These are phyloP conservation scores for Daldinia loculata DNA, from an alignment of 495 filamentous ascomycete species.

Conservation along the genomic window DNA sequence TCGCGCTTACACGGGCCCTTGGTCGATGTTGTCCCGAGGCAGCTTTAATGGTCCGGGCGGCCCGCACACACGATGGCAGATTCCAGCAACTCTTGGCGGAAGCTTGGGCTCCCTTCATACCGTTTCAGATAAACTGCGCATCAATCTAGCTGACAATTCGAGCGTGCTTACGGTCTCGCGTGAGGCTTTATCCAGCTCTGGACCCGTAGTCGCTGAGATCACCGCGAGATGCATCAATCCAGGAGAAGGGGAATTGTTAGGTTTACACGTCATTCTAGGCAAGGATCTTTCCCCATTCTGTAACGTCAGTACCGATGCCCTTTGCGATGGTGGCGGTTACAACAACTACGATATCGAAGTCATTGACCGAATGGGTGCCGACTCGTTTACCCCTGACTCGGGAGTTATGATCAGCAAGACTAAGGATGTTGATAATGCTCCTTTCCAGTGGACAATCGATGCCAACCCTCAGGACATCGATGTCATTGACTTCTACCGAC, in stretches of 20 bases:
- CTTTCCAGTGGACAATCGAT: constrained; percentile 56
- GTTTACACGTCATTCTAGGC: constrained; percentile 48
- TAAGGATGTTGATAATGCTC: constrained; percentile 43
- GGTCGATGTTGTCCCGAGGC: constrained; percentile 52
- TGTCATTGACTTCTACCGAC: constrained; percentile 47
- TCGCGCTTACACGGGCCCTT: constrained; percentile 52
- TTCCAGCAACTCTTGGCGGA: constrained; percentile 49
- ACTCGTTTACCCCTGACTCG: constrained; percentile 52
- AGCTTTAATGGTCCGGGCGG: constrained; percentile 56
- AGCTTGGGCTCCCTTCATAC: constrained; percentile 54
- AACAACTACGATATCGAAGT: constrained; percentile 54
- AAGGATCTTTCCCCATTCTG: constrained; percentile 48
- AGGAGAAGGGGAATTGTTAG: constrained; percentile 46
- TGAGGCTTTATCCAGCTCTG: constrained; percentile 46
- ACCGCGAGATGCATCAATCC: constrained; percentile 50
- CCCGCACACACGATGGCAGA: constrained; percentile 55
- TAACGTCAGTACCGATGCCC: constrained; percentile 46
- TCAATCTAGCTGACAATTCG: constrained; percentile 45
- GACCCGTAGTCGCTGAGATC: constrained; percentile 49
- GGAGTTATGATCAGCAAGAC: constrained; percentile 58
- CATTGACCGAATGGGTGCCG: constrained; percentile 54
- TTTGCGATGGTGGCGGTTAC: constrained; percentile 55
- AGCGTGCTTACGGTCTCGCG: constrained; percentile 49
- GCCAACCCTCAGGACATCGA: constrained; percentile 53
- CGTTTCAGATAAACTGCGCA: constrained; percentile 53